Evolutionary conservation across 1,139 yeast species (phyloP), one percentile per base, ranked within the genome.

Genomic region (Kodamaea anthophila): DNA sequence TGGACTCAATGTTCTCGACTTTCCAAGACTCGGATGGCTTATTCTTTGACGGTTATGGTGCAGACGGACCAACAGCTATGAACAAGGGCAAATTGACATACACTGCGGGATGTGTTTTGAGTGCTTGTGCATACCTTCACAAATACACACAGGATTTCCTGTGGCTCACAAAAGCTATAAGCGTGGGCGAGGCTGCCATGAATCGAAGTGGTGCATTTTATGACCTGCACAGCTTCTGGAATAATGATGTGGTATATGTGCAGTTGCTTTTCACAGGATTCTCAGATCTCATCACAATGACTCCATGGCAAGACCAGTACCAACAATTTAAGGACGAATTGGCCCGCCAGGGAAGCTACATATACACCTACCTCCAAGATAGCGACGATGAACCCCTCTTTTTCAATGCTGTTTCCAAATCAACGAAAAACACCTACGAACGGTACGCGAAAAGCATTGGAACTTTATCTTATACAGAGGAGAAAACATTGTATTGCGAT

Each of bases 71-170:
- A 8, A 28, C 24, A 5, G 20, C 32, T 9, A 30, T 53, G 10
- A 56, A 61, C 39, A 41, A 41, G 15, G 67, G 66, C 0, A 58
- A 60, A 35, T 47, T 61, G 26, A 46, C 66, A 4, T 61, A 61
- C 39, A 58, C 67, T 3, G 53, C 58, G 8, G 68, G 67, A 1
- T 42, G 44, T 10, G 53, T 58, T n/a, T 44, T 61, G 28, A 55
- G 62, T 8, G 43, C 60, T 3, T 47, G 57, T 32, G 51, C 61
- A 1, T 51, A 50, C 31, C 41, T 61, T 29, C 25, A 25, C 33
- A 34, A 36, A 13, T 27, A 21, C 26, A 40, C 38, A 20, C 21
- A 23, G 9, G 31, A 37, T 11, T 24, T 33, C n/a, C 32, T 37
- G 20, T 43, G 45, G 45, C 18, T 33, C 13, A 18, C 30, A 18